Evolutionary conservation across 306 rosid species (phyloP).

Genomic region (Aeschynomene evenia): DNA sequence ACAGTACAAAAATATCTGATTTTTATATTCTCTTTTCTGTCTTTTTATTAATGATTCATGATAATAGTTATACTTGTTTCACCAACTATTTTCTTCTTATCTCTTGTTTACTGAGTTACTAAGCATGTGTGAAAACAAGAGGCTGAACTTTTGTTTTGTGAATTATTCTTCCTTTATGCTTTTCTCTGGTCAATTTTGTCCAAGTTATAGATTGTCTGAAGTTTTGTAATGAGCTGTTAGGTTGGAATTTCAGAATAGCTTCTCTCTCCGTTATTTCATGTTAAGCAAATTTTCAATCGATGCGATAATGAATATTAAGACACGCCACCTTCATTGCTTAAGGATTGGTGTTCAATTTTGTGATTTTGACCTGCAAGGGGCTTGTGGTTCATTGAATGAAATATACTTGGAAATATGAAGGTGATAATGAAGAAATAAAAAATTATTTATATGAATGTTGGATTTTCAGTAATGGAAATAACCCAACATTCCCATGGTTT

Average conservation of each 20-base stretch:
- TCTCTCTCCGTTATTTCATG: slow-evolving; percentile 20
- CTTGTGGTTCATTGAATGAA: no score
- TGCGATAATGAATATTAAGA: slow-evolving; percentile 17
- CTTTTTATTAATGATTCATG: not conserved
- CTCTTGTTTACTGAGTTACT: slow-evolving; percentile 2
- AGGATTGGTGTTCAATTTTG: slow-evolving; percentile 10
- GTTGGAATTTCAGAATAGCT: not conserved
- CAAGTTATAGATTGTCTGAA: not conserved
- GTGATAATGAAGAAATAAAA: no score
- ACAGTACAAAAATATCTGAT: not conserved
- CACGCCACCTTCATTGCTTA: not conserved
- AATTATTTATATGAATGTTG: no score
- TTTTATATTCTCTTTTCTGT: not conserved
- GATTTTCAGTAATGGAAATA: no score
- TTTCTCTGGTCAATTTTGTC: not conserved
- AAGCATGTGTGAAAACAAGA: slow-evolving; percentile 7
- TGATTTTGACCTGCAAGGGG: not conserved
- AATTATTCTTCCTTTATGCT: not conserved
- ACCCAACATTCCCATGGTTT: no score
- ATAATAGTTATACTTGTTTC: slow-evolving; percentile 10
- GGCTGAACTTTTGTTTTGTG: not conserved
- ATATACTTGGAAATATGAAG: no score
- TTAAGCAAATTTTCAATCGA: not conserved
- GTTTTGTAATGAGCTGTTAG: not conserved
- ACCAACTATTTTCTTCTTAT: not conserved